Conservation (phyloP, 768 basidiomycete genomes). For the Lanmaoa pseudosensibilis region DNA sequence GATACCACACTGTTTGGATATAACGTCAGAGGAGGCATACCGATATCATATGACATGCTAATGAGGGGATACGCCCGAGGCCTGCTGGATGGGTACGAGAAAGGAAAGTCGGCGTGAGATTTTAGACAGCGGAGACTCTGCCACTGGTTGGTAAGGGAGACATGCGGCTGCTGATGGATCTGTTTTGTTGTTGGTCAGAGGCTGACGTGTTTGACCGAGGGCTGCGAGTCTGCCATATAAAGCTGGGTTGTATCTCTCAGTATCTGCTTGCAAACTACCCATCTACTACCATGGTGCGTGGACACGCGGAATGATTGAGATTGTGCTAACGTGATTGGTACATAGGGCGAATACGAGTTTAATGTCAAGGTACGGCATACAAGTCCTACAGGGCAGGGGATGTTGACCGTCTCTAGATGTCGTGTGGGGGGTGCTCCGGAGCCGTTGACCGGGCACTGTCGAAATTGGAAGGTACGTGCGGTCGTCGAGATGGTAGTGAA, state of each 20-base stretch:
- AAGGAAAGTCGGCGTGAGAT: slow-evolving; percentile 12
- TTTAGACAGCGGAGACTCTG: background rate
- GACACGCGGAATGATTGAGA: background rate
- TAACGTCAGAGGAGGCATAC: too few species aligned
- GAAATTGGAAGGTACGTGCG: slow-evolving; percentile 48
- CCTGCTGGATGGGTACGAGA: background rate
- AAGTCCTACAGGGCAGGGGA: background rate
- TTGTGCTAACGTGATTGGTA: background rate
- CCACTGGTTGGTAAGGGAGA: too few species aligned
- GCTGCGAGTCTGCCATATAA: too few species aligned
- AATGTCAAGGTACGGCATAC: slow-evolving; percentile 67
- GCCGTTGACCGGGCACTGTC: slow-evolving; percentile 74
- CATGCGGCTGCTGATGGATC: too few species aligned
- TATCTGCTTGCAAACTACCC: background rate
- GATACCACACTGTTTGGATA: slow-evolving; percentile 1
- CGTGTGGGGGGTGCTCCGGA: slow-evolving; percentile 83
- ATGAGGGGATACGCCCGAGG: background rate
- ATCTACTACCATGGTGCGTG: slow-evolving; percentile 24
- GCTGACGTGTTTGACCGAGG: background rate
- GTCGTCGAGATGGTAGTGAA: background rate
- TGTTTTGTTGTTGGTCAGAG: too few species aligned
- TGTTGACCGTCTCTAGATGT: slow-evolving; percentile 57
- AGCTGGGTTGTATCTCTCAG: too few species aligned
- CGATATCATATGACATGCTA: background rate
- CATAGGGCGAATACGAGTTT: slow-evolving; percentile 58